Conservation (phyloP, 2,329 filamentous ascomycete species). For the Calonectria henricotiae region DNA sequence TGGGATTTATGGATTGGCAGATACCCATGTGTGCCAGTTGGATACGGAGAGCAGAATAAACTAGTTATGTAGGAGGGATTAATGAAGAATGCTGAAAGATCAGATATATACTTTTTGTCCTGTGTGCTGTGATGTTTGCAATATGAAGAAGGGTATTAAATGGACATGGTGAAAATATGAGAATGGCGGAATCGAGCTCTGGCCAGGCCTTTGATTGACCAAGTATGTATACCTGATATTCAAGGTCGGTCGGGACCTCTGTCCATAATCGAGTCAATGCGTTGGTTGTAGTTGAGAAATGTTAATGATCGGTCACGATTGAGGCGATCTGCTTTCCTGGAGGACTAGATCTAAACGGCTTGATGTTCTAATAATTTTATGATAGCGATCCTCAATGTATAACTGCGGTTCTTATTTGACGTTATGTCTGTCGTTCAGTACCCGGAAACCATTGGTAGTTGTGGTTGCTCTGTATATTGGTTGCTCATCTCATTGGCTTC, state of each 20-base stretch:
- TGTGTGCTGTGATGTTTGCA: conserved; percentile 9
- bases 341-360: too few species aligned
- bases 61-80: conserved; percentile 38
- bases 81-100: conserved; percentile 43
- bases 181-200: too few species aligned
- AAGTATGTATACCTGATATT: too few species aligned
- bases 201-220: too few species aligned
- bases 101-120: background rate
- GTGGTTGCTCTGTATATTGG: background rate
- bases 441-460: too few species aligned
- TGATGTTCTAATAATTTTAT: background rate
- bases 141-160: too few species aligned
- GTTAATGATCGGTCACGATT: too few species aligned
- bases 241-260: too few species aligned
- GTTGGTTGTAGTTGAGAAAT: too few species aligned
- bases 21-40: conserved; percentile 38
- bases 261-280: too few species aligned
- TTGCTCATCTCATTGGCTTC: background rate
- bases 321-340: too few species aligned
- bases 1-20: conserved; percentile 29
- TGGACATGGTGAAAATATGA: too few species aligned
- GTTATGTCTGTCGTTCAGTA: background rate
- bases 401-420: background rate
- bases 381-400: background rate
- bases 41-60: conserved; percentile 22